A percentile compares a stretch with the other conserved stretches of the same genome.
Evolutionary conservation across 176 grass and related monocot species (phyloP).

Genomic region (maize (Zea mays)): DNA sequence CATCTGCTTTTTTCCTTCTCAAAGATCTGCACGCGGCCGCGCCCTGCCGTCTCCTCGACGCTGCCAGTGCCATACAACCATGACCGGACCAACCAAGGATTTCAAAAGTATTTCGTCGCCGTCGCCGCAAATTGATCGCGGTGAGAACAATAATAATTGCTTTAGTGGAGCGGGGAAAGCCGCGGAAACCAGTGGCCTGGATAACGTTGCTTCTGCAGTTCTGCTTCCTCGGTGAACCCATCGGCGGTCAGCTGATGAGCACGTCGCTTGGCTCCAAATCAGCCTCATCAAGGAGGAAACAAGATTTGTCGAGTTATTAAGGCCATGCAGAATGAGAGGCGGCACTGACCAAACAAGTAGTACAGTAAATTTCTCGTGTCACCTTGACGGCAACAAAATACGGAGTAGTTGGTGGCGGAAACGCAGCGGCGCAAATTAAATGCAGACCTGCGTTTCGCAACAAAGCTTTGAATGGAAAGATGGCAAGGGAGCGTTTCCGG

Average conservation of each 20-base stretch:
- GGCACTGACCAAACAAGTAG: neutral
- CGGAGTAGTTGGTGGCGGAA: neutral
- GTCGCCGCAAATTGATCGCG: conserved; percentile 7
- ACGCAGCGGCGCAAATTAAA: conserved; percentile 28
- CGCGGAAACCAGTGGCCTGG: neutral
- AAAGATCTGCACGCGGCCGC: neutral
- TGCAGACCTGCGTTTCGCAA: neutral
- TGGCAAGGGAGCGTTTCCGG: neutral
- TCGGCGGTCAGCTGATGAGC: neutral
- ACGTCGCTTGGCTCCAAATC: conserved; percentile 6
- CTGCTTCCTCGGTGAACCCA: neutral
- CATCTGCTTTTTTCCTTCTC: neutral
- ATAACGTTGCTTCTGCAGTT: neutral
- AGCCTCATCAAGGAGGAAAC: too few species aligned
- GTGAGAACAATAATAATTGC: neutral
- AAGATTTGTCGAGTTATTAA: neutral
- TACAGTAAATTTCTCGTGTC: conserved; percentile 29
- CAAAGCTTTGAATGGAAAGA: neutral
- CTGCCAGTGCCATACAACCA: conserved; percentile 1
- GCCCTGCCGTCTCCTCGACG: neutral
- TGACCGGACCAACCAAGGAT: neutral
- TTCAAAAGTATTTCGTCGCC: conserved; percentile 9
- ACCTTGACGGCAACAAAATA: conserved; percentile 31
- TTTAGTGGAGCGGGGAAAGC: neutral
- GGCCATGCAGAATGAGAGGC: neutral